These are phyloP conservation scores for Mortierella sp. DNA, from an alignment of 371 early-diverging fungal genomes.

Conservation along the genomic window DNA sequence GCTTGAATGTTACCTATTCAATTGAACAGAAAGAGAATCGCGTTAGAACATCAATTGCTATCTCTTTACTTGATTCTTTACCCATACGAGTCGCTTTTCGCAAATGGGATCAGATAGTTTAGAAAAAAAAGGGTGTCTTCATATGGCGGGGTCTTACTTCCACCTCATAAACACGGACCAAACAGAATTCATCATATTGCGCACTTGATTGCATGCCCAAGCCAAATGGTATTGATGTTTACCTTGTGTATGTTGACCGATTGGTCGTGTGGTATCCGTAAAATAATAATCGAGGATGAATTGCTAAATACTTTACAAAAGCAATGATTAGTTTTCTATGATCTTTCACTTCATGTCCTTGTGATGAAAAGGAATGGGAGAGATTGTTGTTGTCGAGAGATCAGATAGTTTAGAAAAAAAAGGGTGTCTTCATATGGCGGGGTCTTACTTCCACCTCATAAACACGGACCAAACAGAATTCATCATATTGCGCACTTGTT, in stretches of 20 bases:
- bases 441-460: conserved; percentile 65
- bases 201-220: neutral
- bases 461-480: conserved; percentile 65
- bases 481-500: conserved; percentile 52
- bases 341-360: neutral
- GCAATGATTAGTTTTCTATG: neutral
- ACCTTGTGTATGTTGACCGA: neutral
- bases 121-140: conserved; percentile 57
- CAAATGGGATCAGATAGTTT: conserved; percentile 50
- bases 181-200: conserved; percentile 62
- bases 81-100: neutral
- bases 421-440: conserved; percentile 58
- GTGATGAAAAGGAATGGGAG: neutral
- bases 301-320: neutral
- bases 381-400: conserved; percentile 9
- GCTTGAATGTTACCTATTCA: too few species aligned
- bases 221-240: neutral
- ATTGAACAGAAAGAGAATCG: neutral
- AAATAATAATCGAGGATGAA: neutral
- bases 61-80: neutral
- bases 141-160: conserved; percentile 63
- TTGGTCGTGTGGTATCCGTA: neutral
- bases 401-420: conserved; percentile 58
- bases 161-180: conserved; percentile 66
- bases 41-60: conserved; percentile 13